Base-by-base conservation (phyloP, 306 rosid species). In the Cucumis hystrix region DNA sequence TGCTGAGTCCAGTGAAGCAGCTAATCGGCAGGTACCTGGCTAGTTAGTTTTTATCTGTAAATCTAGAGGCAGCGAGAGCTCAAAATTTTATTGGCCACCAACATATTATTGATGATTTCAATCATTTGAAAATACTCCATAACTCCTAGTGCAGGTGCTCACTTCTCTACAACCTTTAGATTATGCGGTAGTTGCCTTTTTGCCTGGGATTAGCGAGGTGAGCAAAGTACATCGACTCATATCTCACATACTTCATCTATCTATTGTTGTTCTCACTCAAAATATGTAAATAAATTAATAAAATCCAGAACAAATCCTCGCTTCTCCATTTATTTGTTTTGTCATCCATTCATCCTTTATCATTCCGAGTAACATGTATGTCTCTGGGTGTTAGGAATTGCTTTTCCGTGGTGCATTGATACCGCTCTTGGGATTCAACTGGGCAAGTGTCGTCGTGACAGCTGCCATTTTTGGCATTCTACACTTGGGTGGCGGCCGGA, bases 121-220 rank as follows among this genome's bases (percentile, higher is more conserved):
- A 73, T 2, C 62, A 6, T 16, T 23, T 43, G 74, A 43, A 69
- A 69, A 11, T 20, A 43, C 18, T 69, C 37, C 35, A 13, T 2
- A 70, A 70, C 76, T 49, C 55, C 40, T 8, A 25, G 55, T 62
- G 78, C 89, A 95, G 98, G 92, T 90, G 77, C 98, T 95, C 72
- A 79, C 89, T 81, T 89, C 92, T 52, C 96, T 95, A 73, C 88
- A 89, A 81, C 96, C 91, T 62, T 66, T 88, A 86, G 98, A 95
- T 81, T 92, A 89, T 90, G 58, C 84, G 49, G 76, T 86, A 6
- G 86, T 95, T 17, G 91, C 99, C 25, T 85, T 89, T 81, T 82
- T 90, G 55, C 89, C 99, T 13, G 97, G 97, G 54, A 75, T 90
- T 80, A 90, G 97, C 18, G 99, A 92, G 99, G 99, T 89, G 78